Percentiles rank a stretch among this genome's conserved stretches.
phyloP scores from a whole-genome alignment of 2,329 filamentous ascomycete genomes.

The Stemphylium vesicarium region DNA sequence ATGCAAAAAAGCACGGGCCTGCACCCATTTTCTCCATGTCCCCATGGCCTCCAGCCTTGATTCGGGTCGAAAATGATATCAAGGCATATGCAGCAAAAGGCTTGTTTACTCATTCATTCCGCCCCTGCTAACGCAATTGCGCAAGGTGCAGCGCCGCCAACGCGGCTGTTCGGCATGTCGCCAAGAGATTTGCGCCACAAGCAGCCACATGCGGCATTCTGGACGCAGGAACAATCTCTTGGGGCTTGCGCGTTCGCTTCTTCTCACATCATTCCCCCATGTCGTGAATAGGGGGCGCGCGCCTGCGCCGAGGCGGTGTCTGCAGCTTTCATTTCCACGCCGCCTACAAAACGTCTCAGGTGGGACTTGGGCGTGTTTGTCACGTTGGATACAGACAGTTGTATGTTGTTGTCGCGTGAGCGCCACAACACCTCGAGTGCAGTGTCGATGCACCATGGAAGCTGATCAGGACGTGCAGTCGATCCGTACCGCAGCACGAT shows the following conservation, averaged over 20 bases:
- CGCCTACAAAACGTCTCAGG: background rate
- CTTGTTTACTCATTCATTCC: no score
- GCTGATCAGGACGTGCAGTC: constrained; percentile 2
- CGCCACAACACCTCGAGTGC: background rate
- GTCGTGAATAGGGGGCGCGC: constrained; percentile 1
- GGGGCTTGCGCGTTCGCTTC: constrained; percentile 12
- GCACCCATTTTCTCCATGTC: no score
- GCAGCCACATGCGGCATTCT: constrained; percentile 18
- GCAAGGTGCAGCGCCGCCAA: constrained; percentile 12
- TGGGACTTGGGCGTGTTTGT: background rate
- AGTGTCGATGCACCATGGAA: background rate
- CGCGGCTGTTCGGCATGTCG: constrained; percentile 19
- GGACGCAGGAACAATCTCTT: constrained; percentile 17
- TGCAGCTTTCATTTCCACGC: no score
- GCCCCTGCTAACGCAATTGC: background rate
- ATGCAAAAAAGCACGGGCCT: no score
- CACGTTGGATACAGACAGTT: background rate
- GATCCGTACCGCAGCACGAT: constrained; percentile 4
- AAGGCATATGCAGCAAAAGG: no score
- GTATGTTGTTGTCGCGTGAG: background rate
- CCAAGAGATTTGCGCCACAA: constrained; percentile 16
- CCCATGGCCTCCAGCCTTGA: no score
- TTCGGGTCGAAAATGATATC: no score
- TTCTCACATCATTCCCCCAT: background rate
- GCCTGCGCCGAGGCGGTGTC: no score